Base-by-base conservation (phyloP, 2,329 filamentous ascomycete genomes). In the Aureobasidium melanogenum region DNA sequence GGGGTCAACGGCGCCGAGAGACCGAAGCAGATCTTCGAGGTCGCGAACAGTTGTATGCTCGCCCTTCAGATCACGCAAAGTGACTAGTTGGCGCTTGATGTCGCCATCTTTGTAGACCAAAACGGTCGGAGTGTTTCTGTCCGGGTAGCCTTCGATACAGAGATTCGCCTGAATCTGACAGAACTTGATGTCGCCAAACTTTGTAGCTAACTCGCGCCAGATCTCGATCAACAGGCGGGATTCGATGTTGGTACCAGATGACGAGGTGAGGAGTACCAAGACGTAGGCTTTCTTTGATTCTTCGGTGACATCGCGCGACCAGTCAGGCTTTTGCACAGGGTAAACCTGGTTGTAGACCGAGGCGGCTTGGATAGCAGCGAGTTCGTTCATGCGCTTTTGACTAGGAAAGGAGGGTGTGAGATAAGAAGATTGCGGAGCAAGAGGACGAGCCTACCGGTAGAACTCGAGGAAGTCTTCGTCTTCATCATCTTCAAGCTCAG, bases 131-230 rank as follows among this genome's bases (percentile, higher is more conserved):
- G 91, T 96, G 73, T 99, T 99, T 62, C 84, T 83, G 69, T 97
- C 94, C 1, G 94, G 94, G 74, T 99, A 99, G 43, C 91, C 91
- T 73, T 97, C 94, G 67, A 99, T 97, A 62, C 94, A 96, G 77
- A 97, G 85, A 70, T 91, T 87, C 7, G 87, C 94, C 67, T 87
- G 84, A 67, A 99, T 97, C 77, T 97, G 90, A 73, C 93, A 97
- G 75, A 99, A 99, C 76, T 99, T 99, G 73, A 99, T 80, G 66
- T 99, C 93, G 22, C 91, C 91, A 70, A 91, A 99, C 69, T 93
- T 91, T 63, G 76, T 77, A 0, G 94, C 93, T 43, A 94, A 82
- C 69, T 91, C 85, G 38, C 87, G 82, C 92, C 93, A 99, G 22
- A 97, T 79, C 70, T 96, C 88, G 0, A 87, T 86, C 67, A 97